Conservation (phyloP, 1,284 basidiomycete genomes). For the Melampsora larici-populina region DNA sequence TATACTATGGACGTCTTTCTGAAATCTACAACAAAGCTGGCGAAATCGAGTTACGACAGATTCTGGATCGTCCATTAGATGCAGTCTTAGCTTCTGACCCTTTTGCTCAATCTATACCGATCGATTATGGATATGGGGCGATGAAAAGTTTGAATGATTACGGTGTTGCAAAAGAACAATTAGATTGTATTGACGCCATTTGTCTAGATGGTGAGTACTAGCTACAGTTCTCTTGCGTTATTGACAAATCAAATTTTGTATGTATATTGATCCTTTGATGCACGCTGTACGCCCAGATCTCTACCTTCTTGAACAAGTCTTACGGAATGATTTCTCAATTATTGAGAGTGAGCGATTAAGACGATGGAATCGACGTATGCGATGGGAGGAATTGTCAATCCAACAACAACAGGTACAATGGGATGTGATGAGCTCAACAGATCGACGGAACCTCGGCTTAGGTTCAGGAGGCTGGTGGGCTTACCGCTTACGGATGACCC, state of each 20-base stretch:
- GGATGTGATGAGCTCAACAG: constrained; percentile 5
- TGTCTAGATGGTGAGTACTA: constrained; percentile 18
- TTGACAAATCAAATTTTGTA: too few species aligned
- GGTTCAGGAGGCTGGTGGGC: constrained; percentile 34
- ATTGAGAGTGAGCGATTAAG: constrained; percentile 29
- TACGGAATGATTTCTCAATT: constrained; percentile 24
- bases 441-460: constrained; percentile 15
- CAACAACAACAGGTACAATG: not conserved
- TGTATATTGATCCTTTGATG: too few species aligned
- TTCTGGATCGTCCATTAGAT: not conserved
- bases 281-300: constrained; percentile 18
- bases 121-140: constrained; percentile 36
- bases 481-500: constrained; percentile 2
- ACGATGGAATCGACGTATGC: constrained; percentile 31
- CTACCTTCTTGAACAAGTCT: constrained; percentile 31
- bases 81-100: constrained; percentile 23
- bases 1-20: not conserved
- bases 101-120: constrained; percentile 19
- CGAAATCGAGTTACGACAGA: not conserved
- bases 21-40: not conserved
- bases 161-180: constrained; percentile 5
- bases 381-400: constrained; percentile 17
- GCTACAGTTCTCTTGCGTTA: too few species aligned
- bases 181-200: constrained; percentile 23
- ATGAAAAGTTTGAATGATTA: constrained; percentile 27